Evolutionary conservation across 228 moss, liverwort and hornwort species (phyloP), one percentile per base, ranked within the genome.

Genomic region (Sphagnum fallax): DNA sequence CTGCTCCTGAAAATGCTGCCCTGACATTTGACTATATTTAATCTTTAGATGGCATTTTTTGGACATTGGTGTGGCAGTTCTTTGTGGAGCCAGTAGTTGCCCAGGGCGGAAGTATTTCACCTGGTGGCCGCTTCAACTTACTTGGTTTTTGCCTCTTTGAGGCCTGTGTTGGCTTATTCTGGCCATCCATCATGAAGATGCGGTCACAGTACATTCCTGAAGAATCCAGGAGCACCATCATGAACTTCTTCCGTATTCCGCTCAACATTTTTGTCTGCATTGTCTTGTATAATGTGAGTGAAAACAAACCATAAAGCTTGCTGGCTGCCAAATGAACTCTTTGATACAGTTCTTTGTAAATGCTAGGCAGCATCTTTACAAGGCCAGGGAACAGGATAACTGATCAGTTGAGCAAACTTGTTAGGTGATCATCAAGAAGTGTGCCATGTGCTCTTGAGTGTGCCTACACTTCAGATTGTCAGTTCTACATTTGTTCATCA

Each of bases 141-240:
- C 10, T 86, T 69, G 85, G 85, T 6, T 86, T 86, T 74, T 86
- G 85, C 62, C 68, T 86, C n/a, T 86, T 86, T 69, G 85, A 86
- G 70, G 65, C 69, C 61, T 86, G 85, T 63, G 85, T 86, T 13
- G 85, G 85, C 48, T 79, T 86, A 13, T 86, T 86, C 61, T 86
- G 85, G 85, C 85, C 85, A 47, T 86, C 85, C 67, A 86, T 86
- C 15, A 86, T 86, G 85, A 86, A 86, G 70, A 86, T 86, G 85
- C 64, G 85, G 61, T 86, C 85, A 65, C 69, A 82, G 69, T 86
- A 86, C 75, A 82, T 86, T 53, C 85, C 85, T 8, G 85, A 86
- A 55, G 85, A 86, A 64, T 82, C 85, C 10, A 79, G 85, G 70
- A 86, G 85, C 73, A 86, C 85, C 51, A 86, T 86, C 52, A 86